These are phyloP conservation scores for Hibiscus syriacus DNA, from an alignment of 345 rosid genomes.

Conservation along the genomic window DNA sequence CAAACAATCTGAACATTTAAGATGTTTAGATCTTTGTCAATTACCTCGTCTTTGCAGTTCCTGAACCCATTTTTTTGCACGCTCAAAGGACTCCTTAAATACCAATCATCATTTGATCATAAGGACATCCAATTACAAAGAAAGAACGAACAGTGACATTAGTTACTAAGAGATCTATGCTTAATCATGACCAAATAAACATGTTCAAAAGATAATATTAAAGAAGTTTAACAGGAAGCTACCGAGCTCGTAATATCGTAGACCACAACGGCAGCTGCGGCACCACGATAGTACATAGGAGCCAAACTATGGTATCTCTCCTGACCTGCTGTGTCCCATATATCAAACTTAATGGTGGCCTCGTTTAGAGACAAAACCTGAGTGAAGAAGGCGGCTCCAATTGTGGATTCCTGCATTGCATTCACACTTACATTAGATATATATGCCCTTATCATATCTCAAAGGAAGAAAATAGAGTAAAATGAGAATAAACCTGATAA, in stretches of 20 bases:
- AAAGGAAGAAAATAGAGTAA: not conserved
- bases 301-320: constrained; percentile 82
- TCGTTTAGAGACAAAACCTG: constrained; percentile 63
- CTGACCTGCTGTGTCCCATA: constrained; percentile 88
- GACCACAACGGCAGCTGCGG: constrained; percentile 77
- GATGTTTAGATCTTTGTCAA: not conserved
- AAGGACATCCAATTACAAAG: not conserved
- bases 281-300: constrained; percentile 83
- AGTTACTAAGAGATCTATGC: not conserved
- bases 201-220: too few relatives aligned
- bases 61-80: constrained; percentile 16
- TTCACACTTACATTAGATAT: constrained; percentile 11
- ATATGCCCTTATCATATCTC: not conserved
- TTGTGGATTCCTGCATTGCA: constrained; percentile 55
- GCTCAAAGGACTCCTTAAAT: constrained; percentile 14
- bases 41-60: constrained; percentile 19
- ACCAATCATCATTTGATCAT: not conserved
- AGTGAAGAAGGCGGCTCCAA: constrained; percentile 85
- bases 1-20: too few relatives aligned
- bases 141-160: not conserved
- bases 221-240: constrained; percentile 3
- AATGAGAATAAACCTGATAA: constrained; percentile 41
- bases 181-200: not conserved
- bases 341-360: constrained; percentile 63
- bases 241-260: constrained; percentile 76